phyloP scores from a whole-genome alignment of 106 monocot species.

The Dendrobium catenatum region DNA sequence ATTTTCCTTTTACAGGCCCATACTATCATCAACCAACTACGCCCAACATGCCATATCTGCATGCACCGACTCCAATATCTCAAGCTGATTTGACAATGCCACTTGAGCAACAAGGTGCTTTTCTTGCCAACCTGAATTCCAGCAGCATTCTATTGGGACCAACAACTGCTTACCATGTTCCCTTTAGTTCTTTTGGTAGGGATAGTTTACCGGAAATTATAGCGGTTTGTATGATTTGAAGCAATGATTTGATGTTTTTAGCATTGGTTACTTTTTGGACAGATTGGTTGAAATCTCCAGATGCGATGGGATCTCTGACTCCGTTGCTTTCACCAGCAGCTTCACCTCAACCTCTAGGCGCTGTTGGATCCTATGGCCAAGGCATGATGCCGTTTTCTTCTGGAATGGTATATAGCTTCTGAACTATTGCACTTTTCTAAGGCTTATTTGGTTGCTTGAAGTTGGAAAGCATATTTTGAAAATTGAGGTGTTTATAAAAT shows the following conservation, averaged over 20 bases:
- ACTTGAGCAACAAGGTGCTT: slow-evolving; percentile 42
- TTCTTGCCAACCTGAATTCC: slow-evolving; percentile 35
- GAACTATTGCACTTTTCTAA: not conserved
- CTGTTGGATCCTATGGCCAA: slow-evolving; percentile 37
- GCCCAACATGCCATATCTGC: slow-evolving; percentile 40
- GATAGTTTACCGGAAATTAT: slow-evolving; percentile 36
- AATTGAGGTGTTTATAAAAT: not conserved
- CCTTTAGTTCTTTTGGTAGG: slow-evolving; percentile 35
- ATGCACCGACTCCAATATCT: slow-evolving; percentile 39
- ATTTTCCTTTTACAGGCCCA: slow-evolving; percentile 40
- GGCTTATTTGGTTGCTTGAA: not conserved
- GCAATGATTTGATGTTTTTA: slow-evolving; percentile 36
- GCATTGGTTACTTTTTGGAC: slow-evolving; percentile 26
- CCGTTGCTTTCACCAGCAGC: slow-evolving; percentile 34
- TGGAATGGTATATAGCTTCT: slow-evolving; percentile 33
- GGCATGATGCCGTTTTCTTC: slow-evolving; percentile 29
- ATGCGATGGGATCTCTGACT: slow-evolving; percentile 28
- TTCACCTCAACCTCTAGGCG: slow-evolving; percentile 44
- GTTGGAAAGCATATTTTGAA: not conserved
- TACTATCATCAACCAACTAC: slow-evolving; percentile 59
- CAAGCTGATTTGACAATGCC: slow-evolving; percentile 37
- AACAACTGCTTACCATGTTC: slow-evolving; percentile 20
- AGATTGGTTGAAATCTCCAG: slow-evolving; percentile 60
- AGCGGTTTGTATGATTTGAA: slow-evolving; percentile 35
- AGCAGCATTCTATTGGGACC: slow-evolving; percentile 23